A percentile compares a stretch with the other conserved stretches of the same genome.
Evolutionary conservation across 1,284 basidiomycete species (phyloP).

Genomic region (Agroathelia rolfsii): DNA sequence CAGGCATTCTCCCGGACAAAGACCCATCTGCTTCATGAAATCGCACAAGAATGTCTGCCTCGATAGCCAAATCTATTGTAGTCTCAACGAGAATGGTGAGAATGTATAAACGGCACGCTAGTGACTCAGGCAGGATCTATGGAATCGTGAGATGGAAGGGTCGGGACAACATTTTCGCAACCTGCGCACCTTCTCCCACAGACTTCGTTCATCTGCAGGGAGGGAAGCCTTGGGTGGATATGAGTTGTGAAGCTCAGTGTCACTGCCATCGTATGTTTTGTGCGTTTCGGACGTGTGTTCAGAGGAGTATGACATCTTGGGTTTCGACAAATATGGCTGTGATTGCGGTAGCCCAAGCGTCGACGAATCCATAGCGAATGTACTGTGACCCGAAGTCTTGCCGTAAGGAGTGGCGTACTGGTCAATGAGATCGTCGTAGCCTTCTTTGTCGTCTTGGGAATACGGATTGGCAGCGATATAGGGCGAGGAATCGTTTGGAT

Average conservation of each 20-base stretch:
- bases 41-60: constrained; percentile 60
- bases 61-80: constrained; percentile 75
- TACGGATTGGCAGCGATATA: constrained; percentile 21
- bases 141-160: too few relatives aligned
- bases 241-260: constrained; percentile 32
- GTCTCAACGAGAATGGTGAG: constrained; percentile 76
- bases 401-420: constrained; percentile 52
- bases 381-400: constrained; percentile 41
- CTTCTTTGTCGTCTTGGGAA: constrained; percentile 27
- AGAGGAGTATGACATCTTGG: too few relatives aligned
- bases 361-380: constrained; percentile 42
- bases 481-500: constrained; percentile 24
- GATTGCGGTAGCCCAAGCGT: constrained; percentile 11
- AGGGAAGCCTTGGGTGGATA: constrained; percentile 40
- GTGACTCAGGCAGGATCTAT: constrained; percentile 69
- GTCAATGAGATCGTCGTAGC: constrained; percentile 70
- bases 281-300: too few relatives aligned
- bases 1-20: constrained; percentile 58
- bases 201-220: constrained; percentile 36
- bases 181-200: constrained; percentile 54
- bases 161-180: too few relatives aligned
- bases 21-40: constrained; percentile 33
- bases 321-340: too few relatives aligned
- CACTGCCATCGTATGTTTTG: constrained; percentile 28
- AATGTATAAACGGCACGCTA: constrained; percentile 71